Evolutionary conservation across 164 flowering plant genomes (phyloP).

Genomic region (Vitis labrusca): DNA sequence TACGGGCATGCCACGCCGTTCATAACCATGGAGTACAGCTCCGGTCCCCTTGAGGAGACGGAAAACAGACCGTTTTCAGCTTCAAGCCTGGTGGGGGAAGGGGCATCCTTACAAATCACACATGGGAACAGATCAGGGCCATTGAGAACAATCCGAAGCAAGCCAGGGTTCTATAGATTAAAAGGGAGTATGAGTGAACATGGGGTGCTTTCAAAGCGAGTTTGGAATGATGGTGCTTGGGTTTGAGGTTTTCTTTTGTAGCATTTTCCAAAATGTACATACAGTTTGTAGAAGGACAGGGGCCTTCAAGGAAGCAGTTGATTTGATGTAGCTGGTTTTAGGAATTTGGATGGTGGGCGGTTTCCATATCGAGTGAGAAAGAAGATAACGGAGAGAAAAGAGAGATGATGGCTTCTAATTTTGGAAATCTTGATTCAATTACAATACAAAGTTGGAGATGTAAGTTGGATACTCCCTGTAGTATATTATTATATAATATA

Average conservation of each 20-base stretch:
- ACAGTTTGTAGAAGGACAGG: conserved; percentile 27
- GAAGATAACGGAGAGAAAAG: not conserved
- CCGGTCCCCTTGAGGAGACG: conserved; percentile 70
- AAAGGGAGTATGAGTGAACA: conserved; percentile 91
- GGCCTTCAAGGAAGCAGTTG: conserved; percentile 13
- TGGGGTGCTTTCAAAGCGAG: conserved; percentile 47
- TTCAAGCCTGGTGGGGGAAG: conserved; percentile 48
- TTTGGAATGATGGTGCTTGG: conserved; percentile 37
- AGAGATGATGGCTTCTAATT: conserved; percentile 32
- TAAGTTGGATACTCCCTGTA: conserved; percentile 23
- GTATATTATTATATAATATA: conserved; percentile 7
- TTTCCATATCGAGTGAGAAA: conserved; percentile 9
- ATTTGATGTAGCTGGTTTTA: conserved; percentile 15
- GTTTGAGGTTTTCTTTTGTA: conserved; percentile 31
- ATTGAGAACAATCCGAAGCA: conserved; percentile 62
- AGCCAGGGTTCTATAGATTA: conserved; percentile 52
- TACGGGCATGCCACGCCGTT: conserved; percentile 73
- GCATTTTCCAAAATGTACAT: conserved; percentile 45
- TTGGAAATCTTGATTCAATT: conserved; percentile 42
- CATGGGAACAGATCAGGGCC: conserved; percentile 87
- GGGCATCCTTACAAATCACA: conserved; percentile 40
- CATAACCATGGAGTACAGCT: conserved; percentile 85
- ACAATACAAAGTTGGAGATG: conserved; percentile 26
- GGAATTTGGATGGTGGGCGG: conserved; percentile 16
- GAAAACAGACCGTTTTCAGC: conserved; percentile 62